Evolutionary conservation across 345 rosid species (phyloP).

Genomic region (Lumnitzera littorea): DNA sequence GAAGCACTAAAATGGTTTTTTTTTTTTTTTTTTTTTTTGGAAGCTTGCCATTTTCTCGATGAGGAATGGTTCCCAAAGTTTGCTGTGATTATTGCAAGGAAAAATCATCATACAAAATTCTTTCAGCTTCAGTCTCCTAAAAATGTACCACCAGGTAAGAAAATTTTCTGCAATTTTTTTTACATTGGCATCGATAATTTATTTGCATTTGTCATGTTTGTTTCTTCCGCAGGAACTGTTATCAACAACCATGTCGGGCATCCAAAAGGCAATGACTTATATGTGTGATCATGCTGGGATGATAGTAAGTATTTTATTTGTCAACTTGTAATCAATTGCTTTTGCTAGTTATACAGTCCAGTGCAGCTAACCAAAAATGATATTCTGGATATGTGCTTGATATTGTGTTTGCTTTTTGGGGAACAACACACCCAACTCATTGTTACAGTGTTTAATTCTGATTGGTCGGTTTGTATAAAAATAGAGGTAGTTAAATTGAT

Average conservation of each 20-base stretch:
- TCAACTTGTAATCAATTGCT: background rate
- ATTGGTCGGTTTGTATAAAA: too few relatives aligned
- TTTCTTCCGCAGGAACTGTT: constrained; percentile 24
- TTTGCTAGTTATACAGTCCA: background rate
- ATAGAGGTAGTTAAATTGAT: too few relatives aligned
- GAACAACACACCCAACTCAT: constrained; percentile 42
- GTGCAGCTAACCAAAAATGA: background rate
- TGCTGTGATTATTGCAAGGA: constrained; percentile 23
- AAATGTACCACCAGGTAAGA: constrained; percentile 31
- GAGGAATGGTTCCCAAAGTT: constrained; percentile 22
- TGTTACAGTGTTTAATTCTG: background rate
- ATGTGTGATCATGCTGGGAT: constrained; percentile 14
- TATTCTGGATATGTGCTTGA: too few relatives aligned
- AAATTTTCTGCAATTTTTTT: background rate
- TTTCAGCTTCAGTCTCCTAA: constrained; percentile 19
- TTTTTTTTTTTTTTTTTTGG: background rate
- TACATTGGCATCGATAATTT: too few relatives aligned
- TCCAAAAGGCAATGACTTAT: constrained; percentile 32
- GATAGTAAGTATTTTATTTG: constrained; percentile 5
- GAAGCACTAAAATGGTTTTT: background rate
- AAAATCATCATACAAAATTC: constrained; percentile 31
- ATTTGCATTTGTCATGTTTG: background rate
- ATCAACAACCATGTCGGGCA: constrained; percentile 32
- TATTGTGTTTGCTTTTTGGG: constrained; percentile 10
- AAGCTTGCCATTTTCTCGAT: constrained; percentile 28